phyloP scores from a whole-genome alignment of 208 protist genomes.

The Acanthamoeba lugdunensis region DNA sequence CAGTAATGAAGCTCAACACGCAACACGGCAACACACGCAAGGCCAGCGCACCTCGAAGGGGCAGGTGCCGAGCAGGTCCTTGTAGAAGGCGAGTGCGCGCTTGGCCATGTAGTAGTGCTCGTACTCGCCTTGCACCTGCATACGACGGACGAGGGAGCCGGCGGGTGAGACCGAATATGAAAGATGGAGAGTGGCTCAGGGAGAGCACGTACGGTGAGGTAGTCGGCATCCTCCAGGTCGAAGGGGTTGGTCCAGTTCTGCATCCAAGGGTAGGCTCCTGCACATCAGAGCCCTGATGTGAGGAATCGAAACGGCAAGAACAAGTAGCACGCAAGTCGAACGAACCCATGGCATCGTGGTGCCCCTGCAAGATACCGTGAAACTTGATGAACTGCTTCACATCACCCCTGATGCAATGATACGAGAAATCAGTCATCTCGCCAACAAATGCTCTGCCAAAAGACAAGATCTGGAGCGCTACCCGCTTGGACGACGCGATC shows the following conservation, averaged over 20 bases:
- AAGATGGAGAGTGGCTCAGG: not conserved
- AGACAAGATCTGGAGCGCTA: not conserved
- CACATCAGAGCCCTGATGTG: not conserved
- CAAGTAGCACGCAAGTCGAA: not conserved
- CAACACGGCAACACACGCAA: not conserved
- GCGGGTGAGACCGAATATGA: not conserved
- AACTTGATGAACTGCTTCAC: not conserved
- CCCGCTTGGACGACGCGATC: not conserved
- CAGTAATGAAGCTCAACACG: not conserved
- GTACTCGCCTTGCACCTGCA: conserved; percentile 1
- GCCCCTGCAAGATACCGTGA: not conserved
- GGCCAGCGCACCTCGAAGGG: not conserved
- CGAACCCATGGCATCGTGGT: conserved; percentile 19
- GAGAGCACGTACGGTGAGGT: not conserved
- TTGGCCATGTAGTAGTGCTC: conserved; percentile 49
- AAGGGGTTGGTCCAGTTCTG: conserved; percentile 46
- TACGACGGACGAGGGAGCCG: not conserved
- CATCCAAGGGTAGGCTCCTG: conserved; percentile 40
- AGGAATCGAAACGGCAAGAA: not conserved
- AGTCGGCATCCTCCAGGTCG: not conserved
- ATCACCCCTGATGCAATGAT: not conserved
- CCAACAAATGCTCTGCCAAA: not conserved
- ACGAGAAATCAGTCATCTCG: no score
- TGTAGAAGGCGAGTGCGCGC: not conserved
- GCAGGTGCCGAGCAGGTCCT: not conserved